Evolutionary conservation across 2,329 filamentous ascomycete genomes (phyloP).

Genomic region (Cadophora sp.): DNA sequence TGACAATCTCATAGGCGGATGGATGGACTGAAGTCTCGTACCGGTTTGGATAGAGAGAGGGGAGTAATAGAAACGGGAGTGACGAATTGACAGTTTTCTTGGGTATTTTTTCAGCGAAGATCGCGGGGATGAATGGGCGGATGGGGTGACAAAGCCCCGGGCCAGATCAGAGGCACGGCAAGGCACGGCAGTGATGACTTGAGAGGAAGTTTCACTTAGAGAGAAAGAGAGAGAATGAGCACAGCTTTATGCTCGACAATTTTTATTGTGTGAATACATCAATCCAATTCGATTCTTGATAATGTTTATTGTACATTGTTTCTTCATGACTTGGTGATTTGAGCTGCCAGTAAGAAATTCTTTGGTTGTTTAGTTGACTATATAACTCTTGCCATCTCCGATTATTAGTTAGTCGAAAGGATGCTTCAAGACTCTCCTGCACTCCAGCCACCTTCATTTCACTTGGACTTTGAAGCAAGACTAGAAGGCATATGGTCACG

Average conservation of each 20-base stretch:
- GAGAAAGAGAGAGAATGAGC: conserved; percentile 23
- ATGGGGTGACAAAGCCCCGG: background rate
- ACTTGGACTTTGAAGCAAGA: too few species aligned
- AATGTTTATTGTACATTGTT: conserved; percentile 10
- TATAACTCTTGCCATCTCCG: too few species aligned
- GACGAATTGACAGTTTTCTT: conserved; percentile 6
- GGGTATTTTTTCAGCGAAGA: conserved; percentile 4
- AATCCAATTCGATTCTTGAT: conserved; percentile 40
- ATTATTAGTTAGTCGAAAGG: too few species aligned
- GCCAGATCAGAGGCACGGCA: background rate
- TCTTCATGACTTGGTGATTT: background rate
- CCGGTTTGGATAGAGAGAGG: conserved; percentile 4
- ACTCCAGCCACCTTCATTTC: too few species aligned
- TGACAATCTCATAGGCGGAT: conserved; percentile 46
- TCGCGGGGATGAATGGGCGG: conserved; percentile 15
- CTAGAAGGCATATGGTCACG: too few species aligned
- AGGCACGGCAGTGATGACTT: background rate
- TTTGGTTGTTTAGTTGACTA: too few species aligned
- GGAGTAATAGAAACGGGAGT: conserved; percentile 9
- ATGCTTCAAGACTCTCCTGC: too few species aligned
- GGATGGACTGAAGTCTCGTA: background rate
- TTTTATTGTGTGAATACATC: conserved; percentile 32
- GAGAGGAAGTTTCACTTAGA: conserved; percentile 12
- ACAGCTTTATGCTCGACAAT: conserved; percentile 24
- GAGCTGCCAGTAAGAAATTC: background rate